Conservation (phyloP, 176 grass and related monocot species). For the Triticum aestivum region DNA sequence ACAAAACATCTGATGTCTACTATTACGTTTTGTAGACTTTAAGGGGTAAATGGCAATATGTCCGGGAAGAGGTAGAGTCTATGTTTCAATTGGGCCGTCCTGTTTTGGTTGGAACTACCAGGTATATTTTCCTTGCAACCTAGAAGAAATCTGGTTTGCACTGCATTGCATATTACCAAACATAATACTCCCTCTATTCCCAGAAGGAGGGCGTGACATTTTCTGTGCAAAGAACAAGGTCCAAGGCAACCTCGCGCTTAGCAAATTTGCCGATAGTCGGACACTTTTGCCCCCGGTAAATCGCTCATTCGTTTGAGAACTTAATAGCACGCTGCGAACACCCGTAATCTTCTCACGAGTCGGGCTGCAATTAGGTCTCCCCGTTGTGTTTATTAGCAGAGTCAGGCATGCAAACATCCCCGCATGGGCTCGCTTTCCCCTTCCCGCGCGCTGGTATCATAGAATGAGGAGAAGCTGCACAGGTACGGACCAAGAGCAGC, state of each 20-base stretch:
- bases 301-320: background rate
- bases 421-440: background rate
- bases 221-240: background rate
- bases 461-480: background rate
- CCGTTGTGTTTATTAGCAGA: background rate
- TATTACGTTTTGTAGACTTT: slow-evolving; percentile 61
- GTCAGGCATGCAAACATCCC: background rate
- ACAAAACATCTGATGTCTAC: slow-evolving; percentile 22
- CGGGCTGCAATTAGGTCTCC: background rate
- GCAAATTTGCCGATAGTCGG: background rate
- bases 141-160: background rate
- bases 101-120: slow-evolving; percentile 97
- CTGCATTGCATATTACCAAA: background rate
- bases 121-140: slow-evolving; percentile 43
- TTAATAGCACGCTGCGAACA: background rate
- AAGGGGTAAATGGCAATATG: slow-evolving; percentile 94
- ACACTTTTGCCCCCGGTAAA: background rate
- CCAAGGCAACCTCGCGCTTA: background rate
- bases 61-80: slow-evolving; percentile 72
- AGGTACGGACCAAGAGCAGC: background rate
- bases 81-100: slow-evolving; percentile 89
- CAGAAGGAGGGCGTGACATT: background rate
- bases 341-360: background rate
- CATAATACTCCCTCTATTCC: background rate
- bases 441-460: background rate